Base-by-base conservation (phyloP, 2,329 filamentous ascomycete genomes). In the Trichoderma koningii region DNA sequence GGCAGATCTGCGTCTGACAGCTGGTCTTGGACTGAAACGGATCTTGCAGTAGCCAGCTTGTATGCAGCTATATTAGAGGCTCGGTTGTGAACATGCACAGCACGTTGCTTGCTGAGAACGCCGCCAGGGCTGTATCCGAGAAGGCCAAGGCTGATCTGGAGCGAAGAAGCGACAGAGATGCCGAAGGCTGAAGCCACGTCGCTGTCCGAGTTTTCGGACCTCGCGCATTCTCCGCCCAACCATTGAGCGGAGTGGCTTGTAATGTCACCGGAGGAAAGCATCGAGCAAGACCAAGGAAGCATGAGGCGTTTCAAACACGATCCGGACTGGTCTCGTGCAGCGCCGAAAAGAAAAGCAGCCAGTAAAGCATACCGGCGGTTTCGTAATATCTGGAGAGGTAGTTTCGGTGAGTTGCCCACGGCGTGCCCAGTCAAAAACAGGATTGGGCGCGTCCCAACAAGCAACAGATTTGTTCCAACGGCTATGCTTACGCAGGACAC, bases 391-490 rank as follows among this genome's bases (percentile, higher is more conserved):
- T 23, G 52, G 47, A 51, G 21, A 23, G 21, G 21, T 56, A 6
- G 44, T 38, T 14, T 63, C 60, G 50, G 60, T 28, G 60, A 55
- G 45, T 44, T 44, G 50, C 4, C 34, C 21, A 56, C 61, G 61
- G 61, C 61, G 28, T 41, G 30, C 34, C 61, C 61, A 52, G 61
- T 42, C 38, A 50, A 28, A 19, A 30, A 44, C n/a, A 56, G 34
- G 44, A 19, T 57, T 55, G 62, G 62, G 44, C 55, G 53, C n/a
- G 55, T 30, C 62, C 62, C 45, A 52, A 44, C n/a, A 44, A 23
- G 41, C 59, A 63, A 6, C 47, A 61, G 34, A 44, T 26, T 10
- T 63, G 21, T 48, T 34, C 9, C 10, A 23, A 34, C 47, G 19
- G 48, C 48, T 1, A 60, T 41, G 19, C 28, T 61, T 28, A 21